Evolutionary conservation across 2,329 filamentous ascomycete species (phyloP).

Genomic region (Penicillium sp.): DNA sequence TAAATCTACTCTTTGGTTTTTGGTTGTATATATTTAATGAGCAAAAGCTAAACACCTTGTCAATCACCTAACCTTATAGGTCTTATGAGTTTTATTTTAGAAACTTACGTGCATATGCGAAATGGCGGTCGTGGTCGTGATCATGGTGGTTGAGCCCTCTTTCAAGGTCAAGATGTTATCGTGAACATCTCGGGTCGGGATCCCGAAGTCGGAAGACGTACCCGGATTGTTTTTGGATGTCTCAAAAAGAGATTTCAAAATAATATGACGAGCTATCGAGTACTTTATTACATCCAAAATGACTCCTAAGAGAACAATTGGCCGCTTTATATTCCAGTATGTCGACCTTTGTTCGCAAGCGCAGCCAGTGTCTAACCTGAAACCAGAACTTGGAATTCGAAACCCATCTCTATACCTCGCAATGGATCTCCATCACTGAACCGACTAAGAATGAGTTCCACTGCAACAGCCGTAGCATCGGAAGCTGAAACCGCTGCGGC

Average conservation of each 20-base stretch:
- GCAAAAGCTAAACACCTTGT: background rate
- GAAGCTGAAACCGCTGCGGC: conserved; percentile 2
- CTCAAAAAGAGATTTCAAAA: background rate
- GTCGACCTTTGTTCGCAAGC: background rate
- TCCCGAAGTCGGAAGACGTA: background rate
- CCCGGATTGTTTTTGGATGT: background rate
- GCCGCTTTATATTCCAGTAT: conserved; percentile 1
- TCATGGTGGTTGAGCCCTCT: background rate
- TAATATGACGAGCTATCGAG: background rate
- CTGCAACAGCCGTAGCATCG: background rate
- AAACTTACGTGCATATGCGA: too few species aligned
- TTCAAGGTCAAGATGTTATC: background rate
- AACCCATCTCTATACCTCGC: background rate
- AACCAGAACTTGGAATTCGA: background rate
- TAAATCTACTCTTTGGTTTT: background rate
- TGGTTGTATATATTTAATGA: background rate
- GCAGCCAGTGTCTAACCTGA: background rate
- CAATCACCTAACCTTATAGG: too few species aligned
- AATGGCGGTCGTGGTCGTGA: background rate
- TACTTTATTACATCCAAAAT: background rate
- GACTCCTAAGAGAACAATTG: background rate
- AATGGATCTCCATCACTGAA: background rate
- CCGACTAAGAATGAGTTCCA: conserved; percentile 4
- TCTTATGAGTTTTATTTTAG: too few species aligned
- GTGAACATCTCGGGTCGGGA: background rate